phyloP scores from a whole-genome alignment of 2,329 filamentous ascomycete species.

The Diplodia intermedia region DNA sequence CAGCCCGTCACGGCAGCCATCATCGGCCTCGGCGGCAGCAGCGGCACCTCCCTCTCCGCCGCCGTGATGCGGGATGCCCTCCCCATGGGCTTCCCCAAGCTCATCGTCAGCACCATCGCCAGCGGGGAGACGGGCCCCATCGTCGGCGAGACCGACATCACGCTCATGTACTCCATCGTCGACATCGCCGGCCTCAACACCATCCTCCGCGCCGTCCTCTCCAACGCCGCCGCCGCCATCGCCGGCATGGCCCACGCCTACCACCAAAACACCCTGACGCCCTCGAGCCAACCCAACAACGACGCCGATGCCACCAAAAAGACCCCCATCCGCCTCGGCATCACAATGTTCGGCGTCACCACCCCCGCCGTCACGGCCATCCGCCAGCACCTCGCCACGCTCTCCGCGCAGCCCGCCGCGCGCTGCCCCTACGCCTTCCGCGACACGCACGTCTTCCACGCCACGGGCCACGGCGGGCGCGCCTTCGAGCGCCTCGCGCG shows the following conservation, averaged over 20 bases:
- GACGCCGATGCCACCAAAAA: constrained; percentile 38
- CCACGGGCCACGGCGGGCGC: constrained; percentile 70
- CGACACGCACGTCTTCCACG: constrained; percentile 72
- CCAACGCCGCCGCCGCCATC: constrained; percentile 69
- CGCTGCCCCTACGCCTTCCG: constrained; percentile 46
- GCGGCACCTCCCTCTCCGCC: constrained; percentile 67
- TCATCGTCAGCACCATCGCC: constrained; percentile 74
- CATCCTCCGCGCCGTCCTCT: constrained; percentile 63
- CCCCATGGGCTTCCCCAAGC: constrained; percentile 71
- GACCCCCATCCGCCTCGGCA: constrained; percentile 61
- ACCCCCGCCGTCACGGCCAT: constrained; percentile 68
- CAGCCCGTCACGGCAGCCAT: constrained; percentile 62
- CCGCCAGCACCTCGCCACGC: constrained; percentile 58
- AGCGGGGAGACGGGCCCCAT: constrained; percentile 69
- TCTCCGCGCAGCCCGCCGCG: background rate
- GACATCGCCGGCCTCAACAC: constrained; percentile 72
- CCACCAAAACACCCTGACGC: background rate
- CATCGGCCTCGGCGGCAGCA: constrained; percentile 67
- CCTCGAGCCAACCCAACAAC: constrained; percentile 31
- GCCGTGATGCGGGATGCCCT: constrained; percentile 66
- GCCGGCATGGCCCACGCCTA: constrained; percentile 64
- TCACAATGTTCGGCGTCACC: constrained; percentile 79
- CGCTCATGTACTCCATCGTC: constrained; percentile 74
- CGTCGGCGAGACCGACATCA: constrained; percentile 72
- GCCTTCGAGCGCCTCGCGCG: constrained; percentile 71